Conservation (phyloP, 225 moss, liverwort and hornwort species). For the Pseudisothecium myosuroides region DNA sequence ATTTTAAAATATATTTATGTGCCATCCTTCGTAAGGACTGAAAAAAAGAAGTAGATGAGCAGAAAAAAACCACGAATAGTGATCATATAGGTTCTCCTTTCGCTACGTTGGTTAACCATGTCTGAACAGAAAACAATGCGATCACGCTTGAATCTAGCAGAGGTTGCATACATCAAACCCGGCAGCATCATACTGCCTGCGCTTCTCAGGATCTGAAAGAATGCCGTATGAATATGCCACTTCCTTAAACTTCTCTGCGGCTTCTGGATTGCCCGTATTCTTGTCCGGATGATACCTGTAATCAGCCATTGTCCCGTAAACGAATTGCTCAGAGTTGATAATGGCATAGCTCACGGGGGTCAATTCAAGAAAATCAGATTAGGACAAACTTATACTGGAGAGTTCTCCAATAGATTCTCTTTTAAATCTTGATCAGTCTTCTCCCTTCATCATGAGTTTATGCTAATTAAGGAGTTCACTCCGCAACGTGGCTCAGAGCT, state of each 20-base stretch:
- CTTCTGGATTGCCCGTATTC: constrained; percentile 78
- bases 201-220: constrained; percentile 91
- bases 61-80: neutral
- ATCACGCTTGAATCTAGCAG: neutral
- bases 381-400: neutral
- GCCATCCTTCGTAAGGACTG: neutral
- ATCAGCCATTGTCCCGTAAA: neutral
- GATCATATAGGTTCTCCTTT: neutral
- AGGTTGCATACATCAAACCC: constrained; percentile 72
- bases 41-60: neutral
- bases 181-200: constrained; percentile 85
- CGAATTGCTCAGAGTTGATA: neutral
- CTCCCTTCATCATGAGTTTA: neutral
- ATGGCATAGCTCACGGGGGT: neutral
- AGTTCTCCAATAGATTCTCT: neutral
- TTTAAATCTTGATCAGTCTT: neutral
- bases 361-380: neutral
- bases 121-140: neutral
- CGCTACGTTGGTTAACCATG: neutral
- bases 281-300: constrained; percentile 99
- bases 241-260: constrained; percentile 95
- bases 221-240: constrained; percentile 94
- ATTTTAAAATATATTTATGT: neutral
- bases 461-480: neutral
- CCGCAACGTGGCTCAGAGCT: neutral